phyloP scores from a whole-genome alignment of 495 filamentous ascomycete species.

The Aspergillus nanangensis region DNA sequence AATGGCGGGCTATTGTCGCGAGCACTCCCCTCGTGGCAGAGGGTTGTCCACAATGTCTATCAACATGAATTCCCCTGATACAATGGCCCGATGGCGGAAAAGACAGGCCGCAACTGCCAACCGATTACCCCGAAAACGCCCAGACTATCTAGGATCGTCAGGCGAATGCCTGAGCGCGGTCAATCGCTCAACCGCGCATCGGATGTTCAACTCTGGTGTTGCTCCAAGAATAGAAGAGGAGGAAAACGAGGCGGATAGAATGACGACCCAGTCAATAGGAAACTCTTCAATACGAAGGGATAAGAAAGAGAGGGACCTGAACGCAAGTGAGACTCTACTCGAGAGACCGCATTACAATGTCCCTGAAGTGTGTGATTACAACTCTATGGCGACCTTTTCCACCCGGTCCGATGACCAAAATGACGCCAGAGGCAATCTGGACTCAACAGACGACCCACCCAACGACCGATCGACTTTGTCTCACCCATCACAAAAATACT shows the following conservation, averaged over 20 bases:
- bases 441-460: neutral
- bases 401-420: neutral
- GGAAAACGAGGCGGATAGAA: slow-evolving; percentile 7
- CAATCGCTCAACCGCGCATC: slow-evolving; percentile 20
- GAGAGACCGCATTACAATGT: neutral
- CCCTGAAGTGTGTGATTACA: neutral
- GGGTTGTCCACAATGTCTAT: slow-evolving; percentile 24
- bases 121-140: slow-evolving; percentile 13
- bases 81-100: slow-evolving; percentile 13
- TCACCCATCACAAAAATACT: slow-evolving; percentile 4
- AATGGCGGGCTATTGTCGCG: slow-evolving; percentile 56
- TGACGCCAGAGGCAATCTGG: neutral
- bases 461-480: neutral
- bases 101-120: slow-evolving; percentile 10
- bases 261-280: neutral
- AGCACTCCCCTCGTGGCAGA: slow-evolving; percentile 43
- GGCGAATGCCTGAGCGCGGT: slow-evolving; percentile 8
- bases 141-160: slow-evolving; percentile 17
- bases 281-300: neutral
- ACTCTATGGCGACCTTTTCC: neutral
- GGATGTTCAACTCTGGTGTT: slow-evolving; percentile 28
- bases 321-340: neutral
- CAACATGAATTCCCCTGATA: slow-evolving; percentile 8
- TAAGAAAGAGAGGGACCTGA: slow-evolving; percentile 1
- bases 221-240: slow-evolving; percentile 17